Evolutionary conservation across 495 filamentous ascomycete genomes (phyloP).

Genomic region (Talaromyces wortmannii): DNA sequence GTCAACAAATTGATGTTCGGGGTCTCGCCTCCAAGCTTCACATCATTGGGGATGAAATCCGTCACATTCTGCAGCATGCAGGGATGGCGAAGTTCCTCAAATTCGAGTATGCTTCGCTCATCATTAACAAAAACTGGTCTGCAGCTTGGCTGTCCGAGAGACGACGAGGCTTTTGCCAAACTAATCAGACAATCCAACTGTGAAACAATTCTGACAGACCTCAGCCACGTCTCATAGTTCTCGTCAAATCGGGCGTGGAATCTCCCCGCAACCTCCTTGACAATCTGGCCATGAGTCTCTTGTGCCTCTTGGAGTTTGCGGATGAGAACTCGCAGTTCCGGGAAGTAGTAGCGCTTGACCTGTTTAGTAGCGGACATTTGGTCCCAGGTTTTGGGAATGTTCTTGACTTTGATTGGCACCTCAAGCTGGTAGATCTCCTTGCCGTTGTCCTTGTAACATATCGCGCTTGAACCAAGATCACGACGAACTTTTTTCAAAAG

Average conservation of each 20-base stretch:
- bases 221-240: conserved; percentile 81
- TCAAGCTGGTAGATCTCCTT: conserved; percentile 98
- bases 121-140: conserved; percentile 79
- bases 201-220: conserved; percentile 76
- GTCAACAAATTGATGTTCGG: conserved; percentile 89
- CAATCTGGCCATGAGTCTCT: conserved; percentile 88
- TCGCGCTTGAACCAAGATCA: conserved; percentile 58
- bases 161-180: conserved; percentile 77
- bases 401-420: conserved; percentile 75
- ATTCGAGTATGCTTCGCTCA: conserved; percentile 79
- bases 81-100: conserved; percentile 87
- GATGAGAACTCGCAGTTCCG: conserved; percentile 73
- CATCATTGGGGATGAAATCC: conserved; percentile 96
- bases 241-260: conserved; percentile 87
- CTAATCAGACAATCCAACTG: conserved; percentile 95
- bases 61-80: conserved; percentile 83
- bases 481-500: conserved; percentile 64
- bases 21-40: conserved; percentile 72
- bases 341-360: conserved; percentile 92
- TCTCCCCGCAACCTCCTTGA: conserved; percentile 75
- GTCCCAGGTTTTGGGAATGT: conserved; percentile 78
- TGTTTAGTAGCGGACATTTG: conserved; percentile 92
- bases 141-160: conserved; percentile 81
- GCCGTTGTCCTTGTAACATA: conserved; percentile 82
- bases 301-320: conserved; percentile 86